Percentiles rank a stretch among this genome's conserved stretches.
These are phyloP conservation scores for Penicillium sp. DNA, from an alignment of 2,329 filamentous ascomycete genomes.

Conservation along the genomic window DNA sequence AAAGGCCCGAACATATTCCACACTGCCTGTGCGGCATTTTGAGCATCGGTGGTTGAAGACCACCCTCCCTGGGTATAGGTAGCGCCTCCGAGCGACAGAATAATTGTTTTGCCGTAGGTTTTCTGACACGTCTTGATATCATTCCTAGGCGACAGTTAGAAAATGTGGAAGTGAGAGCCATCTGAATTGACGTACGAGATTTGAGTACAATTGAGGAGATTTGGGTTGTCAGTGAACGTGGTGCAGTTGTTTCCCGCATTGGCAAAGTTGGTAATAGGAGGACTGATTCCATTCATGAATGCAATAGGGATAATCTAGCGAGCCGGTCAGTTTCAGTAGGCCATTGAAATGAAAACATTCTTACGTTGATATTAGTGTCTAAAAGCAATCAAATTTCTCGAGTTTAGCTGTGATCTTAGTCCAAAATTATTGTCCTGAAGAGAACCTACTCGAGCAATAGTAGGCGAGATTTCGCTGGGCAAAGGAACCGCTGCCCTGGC, in stretches of 20 bases:
- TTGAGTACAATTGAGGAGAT: slow-evolving; percentile 63
- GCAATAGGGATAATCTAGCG: slow-evolving; percentile 64
- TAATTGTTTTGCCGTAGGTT: slow-evolving; percentile 67
- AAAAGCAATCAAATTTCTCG: background rate
- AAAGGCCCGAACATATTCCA: slow-evolving; percentile 71
- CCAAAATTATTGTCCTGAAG: background rate
- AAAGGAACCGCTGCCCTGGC: slow-evolving; percentile 47
- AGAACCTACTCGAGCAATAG: slow-evolving; percentile 61
- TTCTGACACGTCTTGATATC: slow-evolving; percentile 64
- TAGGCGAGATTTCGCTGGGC: slow-evolving; percentile 61
- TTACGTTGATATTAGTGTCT: slow-evolving; percentile 28
- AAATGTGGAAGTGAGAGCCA: background rate
- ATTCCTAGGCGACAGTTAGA: slow-evolving; percentile 30
- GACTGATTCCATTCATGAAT: slow-evolving; percentile 62
- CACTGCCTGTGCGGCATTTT: slow-evolving; percentile 61
- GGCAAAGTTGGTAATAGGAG: slow-evolving; percentile 58
- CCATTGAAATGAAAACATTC: background rate
- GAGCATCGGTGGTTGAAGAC: slow-evolving; percentile 54
- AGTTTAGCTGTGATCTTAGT: background rate
- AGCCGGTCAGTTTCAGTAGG: slow-evolving; percentile 13
- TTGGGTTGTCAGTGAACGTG: slow-evolving; percentile 56
- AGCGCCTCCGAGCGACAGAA: slow-evolving; percentile 71
- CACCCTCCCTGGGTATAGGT: slow-evolving; percentile 71
- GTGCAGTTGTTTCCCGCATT: slow-evolving; percentile 66
- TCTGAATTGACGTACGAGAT: slow-evolving; percentile 58